Conservation (phyloP, 2,329 filamentous ascomycete genomes). For the Seiridium cupressi region DNA sequence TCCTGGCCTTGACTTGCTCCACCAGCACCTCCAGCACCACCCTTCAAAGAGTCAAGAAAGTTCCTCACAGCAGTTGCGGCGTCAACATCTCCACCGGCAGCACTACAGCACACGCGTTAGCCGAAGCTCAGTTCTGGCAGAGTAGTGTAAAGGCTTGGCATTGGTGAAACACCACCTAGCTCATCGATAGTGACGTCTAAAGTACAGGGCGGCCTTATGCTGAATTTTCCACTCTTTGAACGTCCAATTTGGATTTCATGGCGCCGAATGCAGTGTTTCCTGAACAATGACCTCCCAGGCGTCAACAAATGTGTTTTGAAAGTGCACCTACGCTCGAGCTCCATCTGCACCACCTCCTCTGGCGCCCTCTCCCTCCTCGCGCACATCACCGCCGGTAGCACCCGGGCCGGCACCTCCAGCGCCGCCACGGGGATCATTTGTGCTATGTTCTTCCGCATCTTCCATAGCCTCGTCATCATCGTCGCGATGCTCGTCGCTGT, state of each 20-base stretch:
- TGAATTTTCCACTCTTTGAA: constrained; percentile 6
- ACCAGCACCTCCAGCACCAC: constrained; percentile 38
- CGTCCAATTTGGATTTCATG: constrained; percentile 9
- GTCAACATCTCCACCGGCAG: constrained; percentile 59
- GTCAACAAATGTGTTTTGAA: constrained; percentile 26
- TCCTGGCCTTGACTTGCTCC: constrained; percentile 44
- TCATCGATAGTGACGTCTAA: constrained; percentile 6
- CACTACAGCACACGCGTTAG: constrained; percentile 52
- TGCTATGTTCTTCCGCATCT: constrained; percentile 67
- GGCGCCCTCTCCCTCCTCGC: constrained; percentile 84
- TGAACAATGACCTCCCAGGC: constrained; percentile 8
- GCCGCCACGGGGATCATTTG: constrained; percentile 55
- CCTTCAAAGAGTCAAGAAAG: constrained; percentile 77
- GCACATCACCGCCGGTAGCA: constrained; percentile 87
- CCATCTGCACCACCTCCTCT: constrained; percentile 94
- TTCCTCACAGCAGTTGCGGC: constrained; percentile 80
- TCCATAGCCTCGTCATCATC: constrained; percentile 78
- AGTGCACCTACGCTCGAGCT: constrained; percentile 95
- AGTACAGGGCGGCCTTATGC: constrained; percentile 1
- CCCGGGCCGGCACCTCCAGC: constrained; percentile 78
- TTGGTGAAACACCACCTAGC: not conserved
- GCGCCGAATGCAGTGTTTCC: constrained; percentile 10
- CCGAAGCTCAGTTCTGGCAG: constrained; percentile 18
- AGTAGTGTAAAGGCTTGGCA: constrained; percentile 8
- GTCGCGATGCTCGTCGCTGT: constrained; percentile 45